Evolutionary conservation across 2,329 filamentous ascomycete species (phyloP).

Genomic region (Dothideomycetes sp.): DNA sequence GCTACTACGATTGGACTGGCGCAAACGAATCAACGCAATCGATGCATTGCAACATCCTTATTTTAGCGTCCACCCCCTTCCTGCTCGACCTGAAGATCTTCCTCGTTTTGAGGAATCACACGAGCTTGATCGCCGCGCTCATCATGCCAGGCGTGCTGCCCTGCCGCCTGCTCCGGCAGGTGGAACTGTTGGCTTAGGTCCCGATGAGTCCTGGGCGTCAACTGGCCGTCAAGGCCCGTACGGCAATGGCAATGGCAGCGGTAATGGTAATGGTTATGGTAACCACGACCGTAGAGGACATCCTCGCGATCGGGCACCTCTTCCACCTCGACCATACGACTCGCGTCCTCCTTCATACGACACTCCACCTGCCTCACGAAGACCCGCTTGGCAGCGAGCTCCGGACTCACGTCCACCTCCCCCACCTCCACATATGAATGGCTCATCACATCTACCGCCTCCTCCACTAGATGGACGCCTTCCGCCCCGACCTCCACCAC

Average conservation of each 20-base stretch:
- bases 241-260: conserved; percentile 22
- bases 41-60: conserved; percentile 90
- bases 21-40: conserved; percentile 78
- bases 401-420: conserved; percentile 21
- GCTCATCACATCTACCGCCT: conserved; percentile 14
- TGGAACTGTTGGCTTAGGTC: conserved; percentile 71
- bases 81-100: conserved; percentile 76
- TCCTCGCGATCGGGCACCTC: conserved; percentile 27
- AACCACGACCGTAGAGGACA: conserved; percentile 19
- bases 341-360: conserved; percentile 11
- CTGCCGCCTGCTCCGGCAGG: conserved; percentile 86
- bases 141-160: conserved; percentile 73
- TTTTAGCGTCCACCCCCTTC: conserved; percentile 70
- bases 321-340: conserved; percentile 24
- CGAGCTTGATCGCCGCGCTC: conserved; percentile 88
- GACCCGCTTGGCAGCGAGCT: conserved; percentile 11
- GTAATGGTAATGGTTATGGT: conserved; percentile 20
- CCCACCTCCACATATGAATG: conserved; percentile 14
- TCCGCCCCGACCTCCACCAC: conserved; percentile 25
- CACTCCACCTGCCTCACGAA: conserved; percentile 3
- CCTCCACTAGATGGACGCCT: conserved; percentile 17
- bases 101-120: conserved; percentile 90
- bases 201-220: conserved; percentile 39
- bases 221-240: conserved; percentile 16
- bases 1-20: conserved; percentile 82